A percentile compares a stretch with the other conserved stretches of the same genome.
These are phyloP conservation scores for Pseudocercospora eumusae DNA, from an alignment of 2,329 filamentous ascomycete genomes.

Conservation along the genomic window DNA sequence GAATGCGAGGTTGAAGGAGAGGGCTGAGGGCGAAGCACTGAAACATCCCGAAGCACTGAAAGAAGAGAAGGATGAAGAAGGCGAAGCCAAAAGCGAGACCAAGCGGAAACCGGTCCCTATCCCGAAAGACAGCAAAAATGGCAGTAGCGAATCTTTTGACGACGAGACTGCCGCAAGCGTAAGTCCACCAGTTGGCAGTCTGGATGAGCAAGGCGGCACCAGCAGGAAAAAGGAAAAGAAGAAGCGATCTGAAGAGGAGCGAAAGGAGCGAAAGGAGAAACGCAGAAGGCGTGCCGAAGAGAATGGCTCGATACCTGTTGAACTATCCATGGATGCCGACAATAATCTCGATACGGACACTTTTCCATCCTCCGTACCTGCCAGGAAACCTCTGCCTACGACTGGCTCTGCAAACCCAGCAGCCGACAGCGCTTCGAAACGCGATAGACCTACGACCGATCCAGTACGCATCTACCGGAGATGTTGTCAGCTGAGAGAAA, in stretches of 20 bases:
- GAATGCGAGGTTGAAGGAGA: constrained; percentile 63
- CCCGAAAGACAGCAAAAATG: constrained; percentile 9
- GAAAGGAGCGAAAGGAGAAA: constrained; percentile 88
- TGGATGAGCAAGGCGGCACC: constrained; percentile 33
- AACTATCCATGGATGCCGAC: constrained; percentile 70
- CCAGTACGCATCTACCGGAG: constrained; percentile 89
- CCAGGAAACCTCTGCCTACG: constrained; percentile 39
- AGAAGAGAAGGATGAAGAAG: constrained; percentile 59
- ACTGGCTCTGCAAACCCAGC: constrained; percentile 37
- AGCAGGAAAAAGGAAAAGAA: constrained; percentile 90
- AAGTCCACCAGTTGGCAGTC: constrained; percentile 28
- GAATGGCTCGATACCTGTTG: constrained; percentile 82
- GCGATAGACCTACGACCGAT: constrained; percentile 79
- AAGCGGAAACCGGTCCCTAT: constrained; percentile 35
- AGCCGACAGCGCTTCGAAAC: constrained; percentile 48
- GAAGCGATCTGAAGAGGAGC: constrained; percentile 88
- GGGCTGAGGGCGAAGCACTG: constrained; percentile 71
- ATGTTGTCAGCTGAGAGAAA: constrained; percentile 92
- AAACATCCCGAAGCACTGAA: constrained; percentile 63
- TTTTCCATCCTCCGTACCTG: constrained; percentile 20
- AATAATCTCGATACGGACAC: constrained; percentile 44
- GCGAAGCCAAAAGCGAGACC: constrained; percentile 39
- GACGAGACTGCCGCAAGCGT: constrained; percentile 19
- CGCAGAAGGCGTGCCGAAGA: constrained; percentile 81
- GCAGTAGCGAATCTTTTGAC: constrained; percentile 13